phyloP scores from a whole-genome alignment of 495 filamentous ascomycete species.

The Tuber melanosporum region DNA sequence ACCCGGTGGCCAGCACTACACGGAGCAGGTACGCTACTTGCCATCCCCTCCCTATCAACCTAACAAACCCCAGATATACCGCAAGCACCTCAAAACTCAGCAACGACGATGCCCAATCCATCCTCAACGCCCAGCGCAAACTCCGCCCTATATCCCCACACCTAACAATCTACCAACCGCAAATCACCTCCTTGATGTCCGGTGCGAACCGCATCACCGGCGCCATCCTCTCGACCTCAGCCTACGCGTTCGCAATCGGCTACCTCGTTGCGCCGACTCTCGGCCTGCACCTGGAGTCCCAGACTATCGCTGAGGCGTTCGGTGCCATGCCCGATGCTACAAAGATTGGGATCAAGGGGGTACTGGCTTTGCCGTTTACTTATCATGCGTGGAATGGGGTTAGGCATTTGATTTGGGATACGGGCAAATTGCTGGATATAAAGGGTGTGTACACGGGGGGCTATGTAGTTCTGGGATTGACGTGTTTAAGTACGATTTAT shows the following conservation, averaged over 20 bases:
- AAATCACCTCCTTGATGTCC: conserved; percentile 76
- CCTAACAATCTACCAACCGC: conserved; percentile 77
- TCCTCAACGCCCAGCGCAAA: conserved; percentile 80
- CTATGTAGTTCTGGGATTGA: conserved; percentile 66
- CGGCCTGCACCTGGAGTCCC: conserved; percentile 79
- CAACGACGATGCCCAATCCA: conserved; percentile 50
- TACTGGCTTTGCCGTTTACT: conserved; percentile 72
- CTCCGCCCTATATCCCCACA: conserved; percentile 82
- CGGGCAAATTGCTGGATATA: conserved; percentile 61
- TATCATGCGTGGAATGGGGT: conserved; percentile 82
- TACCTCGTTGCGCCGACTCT: conserved; percentile 77
- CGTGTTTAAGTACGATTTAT: conserved; percentile 53
- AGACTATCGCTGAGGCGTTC: conserved; percentile 69
- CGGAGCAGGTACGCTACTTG: conserved; percentile 17
- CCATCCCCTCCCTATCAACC: conserved; percentile 10
- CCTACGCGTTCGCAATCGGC: conserved; percentile 76
- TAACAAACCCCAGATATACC: conserved; percentile 12
- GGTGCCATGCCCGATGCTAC: conserved; percentile 61
- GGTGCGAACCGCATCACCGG: conserved; percentile 77
- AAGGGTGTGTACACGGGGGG: conserved; percentile 65
- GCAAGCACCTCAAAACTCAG: conserved; percentile 39
- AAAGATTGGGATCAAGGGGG: conserved; percentile 67
- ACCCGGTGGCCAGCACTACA: conserved; percentile 9
- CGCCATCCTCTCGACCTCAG: conserved; percentile 57
- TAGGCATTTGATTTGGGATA: conserved; percentile 86